Conservation (phyloP, 768 basidiomycete species). For the Candolleomyces efflorescens region DNA sequence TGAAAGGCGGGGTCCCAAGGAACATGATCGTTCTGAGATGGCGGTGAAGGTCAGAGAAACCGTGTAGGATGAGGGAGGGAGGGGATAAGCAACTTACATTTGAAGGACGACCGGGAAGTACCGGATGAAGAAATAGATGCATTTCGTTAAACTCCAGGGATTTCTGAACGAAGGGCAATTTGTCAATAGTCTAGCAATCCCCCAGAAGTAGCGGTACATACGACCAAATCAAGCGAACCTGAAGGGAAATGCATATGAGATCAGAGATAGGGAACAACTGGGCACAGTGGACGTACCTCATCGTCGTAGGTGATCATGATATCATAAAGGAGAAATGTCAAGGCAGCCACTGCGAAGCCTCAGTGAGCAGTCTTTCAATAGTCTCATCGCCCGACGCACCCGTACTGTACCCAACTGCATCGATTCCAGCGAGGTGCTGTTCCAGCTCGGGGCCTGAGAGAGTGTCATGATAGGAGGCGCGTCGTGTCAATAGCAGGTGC, state of each 20-base stretch:
- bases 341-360: constrained; percentile 26
- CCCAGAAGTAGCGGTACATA: constrained; percentile 16
- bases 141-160: constrained; percentile 33
- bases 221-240: constrained; percentile 41
- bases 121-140: constrained; percentile 31
- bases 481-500: too few species aligned
- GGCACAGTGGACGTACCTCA: constrained; percentile 24
- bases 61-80: background rate
- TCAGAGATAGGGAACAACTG: background rate
- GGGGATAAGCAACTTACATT: constrained; percentile 22
- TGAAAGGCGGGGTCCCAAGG: constrained; percentile 29
- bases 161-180: background rate
- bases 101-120: constrained; percentile 34
- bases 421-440: background rate
- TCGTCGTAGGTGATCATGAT: constrained; percentile 37
- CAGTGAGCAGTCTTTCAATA: background rate
- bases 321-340: constrained; percentile 38
- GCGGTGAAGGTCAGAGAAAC: background rate
- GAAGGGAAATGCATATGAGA: background rate
- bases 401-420: background rate
- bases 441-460: background rate
- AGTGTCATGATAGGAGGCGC: too few species aligned
- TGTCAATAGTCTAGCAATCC: background rate
- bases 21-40: constrained; percentile 28
- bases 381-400: background rate